A percentile compares a stretch with the other conserved stretches of the same genome.
phyloP scores from a whole-genome alignment of 2,329 filamentous ascomycete genomes.

The Zymoseptoria crescenta region DNA sequence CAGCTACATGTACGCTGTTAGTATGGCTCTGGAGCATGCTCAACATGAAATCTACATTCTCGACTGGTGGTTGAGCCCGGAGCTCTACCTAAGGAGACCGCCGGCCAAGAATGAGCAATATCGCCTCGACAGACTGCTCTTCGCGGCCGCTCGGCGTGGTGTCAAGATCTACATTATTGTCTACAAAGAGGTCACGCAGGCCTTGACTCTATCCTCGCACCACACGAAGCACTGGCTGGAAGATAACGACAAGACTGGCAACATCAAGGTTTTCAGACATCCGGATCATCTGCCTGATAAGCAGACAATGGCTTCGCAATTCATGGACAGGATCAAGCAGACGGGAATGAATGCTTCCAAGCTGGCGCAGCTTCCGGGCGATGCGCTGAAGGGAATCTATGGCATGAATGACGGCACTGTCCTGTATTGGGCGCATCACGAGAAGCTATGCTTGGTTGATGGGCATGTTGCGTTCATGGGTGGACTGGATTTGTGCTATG shows the following conservation, averaged over 20 bases:
- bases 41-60: slow-evolving; percentile 74
- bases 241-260: slow-evolving; percentile 59
- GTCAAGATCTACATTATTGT: slow-evolving; percentile 81
- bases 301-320: slow-evolving; percentile 53
- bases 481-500: slow-evolving; percentile 78
- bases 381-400: slow-evolving; percentile 70
- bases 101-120: slow-evolving; percentile 76
- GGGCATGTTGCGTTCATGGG: slow-evolving; percentile 81
- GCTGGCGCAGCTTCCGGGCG: slow-evolving; percentile 58
- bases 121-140: slow-evolving; percentile 73
- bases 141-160: slow-evolving; percentile 72
- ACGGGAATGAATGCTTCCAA: slow-evolving; percentile 48
- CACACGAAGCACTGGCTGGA: slow-evolving; percentile 79
- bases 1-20: slow-evolving; percentile 79
- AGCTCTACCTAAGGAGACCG: slow-evolving; percentile 77
- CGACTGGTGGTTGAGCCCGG: slow-evolving; percentile 71
- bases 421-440: slow-evolving; percentile 87
- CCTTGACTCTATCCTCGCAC: slow-evolving; percentile 50
- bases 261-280: slow-evolving; percentile 83
- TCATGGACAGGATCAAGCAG: slow-evolving; percentile 49
- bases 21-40: slow-evolving; percentile 68
- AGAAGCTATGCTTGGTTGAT: slow-evolving; percentile 81
- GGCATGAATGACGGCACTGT: slow-evolving; percentile 74
- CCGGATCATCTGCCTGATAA: slow-evolving; percentile 77
- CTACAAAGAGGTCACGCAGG: slow-evolving; percentile 66